A percentile compares a stretch with the other conserved stretches of the same genome.
These are phyloP conservation scores for Emericellopsis terricola DNA, from an alignment of 495 filamentous ascomycete genomes.

Conservation along the genomic window DNA sequence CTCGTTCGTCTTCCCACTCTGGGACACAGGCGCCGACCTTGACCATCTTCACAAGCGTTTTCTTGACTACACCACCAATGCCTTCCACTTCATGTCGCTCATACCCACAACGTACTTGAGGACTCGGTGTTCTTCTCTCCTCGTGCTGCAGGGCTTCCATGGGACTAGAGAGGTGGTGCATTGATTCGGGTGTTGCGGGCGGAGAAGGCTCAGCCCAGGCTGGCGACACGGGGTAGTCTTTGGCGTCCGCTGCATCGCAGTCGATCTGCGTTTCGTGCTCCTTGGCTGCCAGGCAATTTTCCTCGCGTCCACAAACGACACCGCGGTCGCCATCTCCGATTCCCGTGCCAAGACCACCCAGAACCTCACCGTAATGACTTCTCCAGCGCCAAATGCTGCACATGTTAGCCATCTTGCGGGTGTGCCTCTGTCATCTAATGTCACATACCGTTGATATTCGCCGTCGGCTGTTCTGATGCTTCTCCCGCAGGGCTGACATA, in stretches of 20 bases:
- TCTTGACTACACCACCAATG: conserved; percentile 69
- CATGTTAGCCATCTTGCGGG: neutral
- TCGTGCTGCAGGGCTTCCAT: conserved; percentile 4
- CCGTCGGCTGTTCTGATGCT: conserved; percentile 47
- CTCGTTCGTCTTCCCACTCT: conserved; percentile 65
- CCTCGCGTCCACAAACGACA: conserved; percentile 61
- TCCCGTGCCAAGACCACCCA: conserved; percentile 67
- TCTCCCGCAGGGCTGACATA: conserved; percentile 65
- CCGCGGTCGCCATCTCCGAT: conserved; percentile 79
- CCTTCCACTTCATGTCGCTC: conserved; percentile 73
- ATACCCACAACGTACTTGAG: conserved; percentile 43
- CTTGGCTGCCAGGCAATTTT: conserved; percentile 46
- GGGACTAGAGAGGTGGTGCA: neutral
- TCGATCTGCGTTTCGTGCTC: conserved; percentile 68
- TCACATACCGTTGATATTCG: conserved; percentile 40
- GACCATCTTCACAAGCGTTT: conserved; percentile 57
- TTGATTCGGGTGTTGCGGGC: conserved; percentile 6
- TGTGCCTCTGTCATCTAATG: neutral
- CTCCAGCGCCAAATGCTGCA: conserved; percentile 72
- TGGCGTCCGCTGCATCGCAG: conserved; percentile 48
- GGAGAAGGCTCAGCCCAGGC: conserved; percentile 2
- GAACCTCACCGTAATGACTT: conserved; percentile 60
- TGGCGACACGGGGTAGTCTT: conserved; percentile 15
- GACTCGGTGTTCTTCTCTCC: conserved; percentile 18
- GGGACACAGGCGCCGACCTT: conserved; percentile 64